Base-by-base conservation (phyloP, 352 stramenopile genomes). In the Phytophthora meadii region DNA sequence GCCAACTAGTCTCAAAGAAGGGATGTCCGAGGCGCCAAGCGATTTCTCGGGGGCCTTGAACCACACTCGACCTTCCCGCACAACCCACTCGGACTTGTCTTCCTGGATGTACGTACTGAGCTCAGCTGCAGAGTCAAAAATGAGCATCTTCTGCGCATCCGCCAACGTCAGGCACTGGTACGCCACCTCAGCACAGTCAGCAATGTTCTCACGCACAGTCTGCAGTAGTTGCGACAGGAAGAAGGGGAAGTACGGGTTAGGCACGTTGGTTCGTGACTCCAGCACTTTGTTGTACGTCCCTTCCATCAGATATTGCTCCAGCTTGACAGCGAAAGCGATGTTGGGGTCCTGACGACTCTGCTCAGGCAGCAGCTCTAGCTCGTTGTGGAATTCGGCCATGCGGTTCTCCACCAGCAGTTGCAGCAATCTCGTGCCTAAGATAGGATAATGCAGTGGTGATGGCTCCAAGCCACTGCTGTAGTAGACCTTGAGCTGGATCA, bases 181-280 rank as follows among this genome's bases (percentile, higher is more conserved):
- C 10, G 92, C 85, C 45, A 98, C 92, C 81, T 98, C 94, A 34
- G 97, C 87, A 79, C 94, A 98, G 77, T 98, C 96, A 12, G 95
- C 96, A 73, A 99, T 97, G 61, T 95, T 96, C 69, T 98, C 95
- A 12, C 96, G 85, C 41, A 99, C 96, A 8, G 96, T 98, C 70
- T 97, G 88, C 24, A 98, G 72, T 28, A 98, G 69, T 63, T 97
- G 91, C 25, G 93, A 84, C 40, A 99, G 85, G 76, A 98, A 98
- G 70, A 98, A 98, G 70, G 85, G 84, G 81, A 98, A 98, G 56
- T 90, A 91, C 52, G 89, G 88, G 69, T 97, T 88, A 7, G 96
- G 96, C 59, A 98, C 86, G 63, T 93, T 84, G n/a, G 84, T 72
- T 37, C 79, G 88, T 11, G 92, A 82, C 61, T 95, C 84, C 15